Base-by-base conservation (phyloP, 441 rosid genomes). In the Pelargonium citronellum region DNA sequence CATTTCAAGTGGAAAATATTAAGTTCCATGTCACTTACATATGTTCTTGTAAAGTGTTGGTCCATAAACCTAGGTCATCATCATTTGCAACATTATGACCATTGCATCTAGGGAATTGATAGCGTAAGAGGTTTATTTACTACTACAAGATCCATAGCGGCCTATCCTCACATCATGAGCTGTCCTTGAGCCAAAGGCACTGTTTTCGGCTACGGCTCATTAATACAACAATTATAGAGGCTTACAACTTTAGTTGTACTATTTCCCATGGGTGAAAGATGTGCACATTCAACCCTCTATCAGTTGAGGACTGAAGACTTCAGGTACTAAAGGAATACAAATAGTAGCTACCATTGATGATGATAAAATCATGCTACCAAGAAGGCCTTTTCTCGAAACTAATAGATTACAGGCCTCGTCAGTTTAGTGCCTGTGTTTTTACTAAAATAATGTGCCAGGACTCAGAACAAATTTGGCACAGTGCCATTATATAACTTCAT, bases 401-500 rank as follows among this genome's bases (percentile, higher is more conserved):
- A 63, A 63, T 60, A n/a, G 15, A 63, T 63, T 30, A 9, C 20
- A 63, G 34, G 66, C 44, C 44, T n/a, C 10, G 9, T 17, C 66
- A 63, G 44, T 13, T 34, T 63, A 63, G 66, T 4, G 8, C 44
- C 66, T 4, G 7, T 20, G 5, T 53, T 60, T 20, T 19, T 19
- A 20, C 17, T 20, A 8, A 11, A 60, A 63, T 63, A 63, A 63
- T 27, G 44, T 30, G 19, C 4, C 15, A 63, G 37, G 19, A 27
- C 37, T 43, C 37, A 63, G 19, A 39, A 24, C 13, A 62, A 62
- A 34, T 4, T 12, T 17, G 30, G 12, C 24, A 57, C 15, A 30
- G 12, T 30, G 17, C 2, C 66, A 62, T 34, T 63, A 15, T 63
- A 34, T 63, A 63, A 63, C 44, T 63, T 63, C 71, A 67, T 67